phyloP scores from a whole-genome alignment of 1,284 basidiomycete species.

The Fomitopsis betulina region DNA sequence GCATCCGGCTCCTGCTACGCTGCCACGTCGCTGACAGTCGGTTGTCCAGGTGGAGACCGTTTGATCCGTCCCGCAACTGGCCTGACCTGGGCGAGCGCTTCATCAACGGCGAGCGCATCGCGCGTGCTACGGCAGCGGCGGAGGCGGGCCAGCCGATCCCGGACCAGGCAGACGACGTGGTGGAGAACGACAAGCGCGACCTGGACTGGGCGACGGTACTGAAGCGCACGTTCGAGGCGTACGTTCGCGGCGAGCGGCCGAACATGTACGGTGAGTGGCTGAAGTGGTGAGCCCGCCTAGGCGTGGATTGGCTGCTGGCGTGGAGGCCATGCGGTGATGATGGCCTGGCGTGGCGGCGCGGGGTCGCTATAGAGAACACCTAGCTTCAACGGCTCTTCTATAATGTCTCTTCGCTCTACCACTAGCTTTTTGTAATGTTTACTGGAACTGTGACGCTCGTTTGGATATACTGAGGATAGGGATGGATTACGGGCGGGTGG shows the following conservation, averaged over 20 bases:
- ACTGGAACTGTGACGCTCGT: constrained; percentile 7
- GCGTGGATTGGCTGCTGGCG: background rate
- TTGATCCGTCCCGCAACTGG: constrained; percentile 85
- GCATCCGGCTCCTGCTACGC: background rate
- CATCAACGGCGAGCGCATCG: constrained; percentile 62
- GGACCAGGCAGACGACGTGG: constrained; percentile 33
- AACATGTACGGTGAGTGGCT: constrained; percentile 93
- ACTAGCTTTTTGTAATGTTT: constrained; percentile 5
- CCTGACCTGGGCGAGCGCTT: constrained; percentile 87
- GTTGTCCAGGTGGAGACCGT: constrained; percentile 81
- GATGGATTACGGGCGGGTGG: background rate
- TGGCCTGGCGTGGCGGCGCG: background rate
- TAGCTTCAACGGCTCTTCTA: constrained; percentile 3
- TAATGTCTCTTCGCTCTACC: constrained; percentile 7
- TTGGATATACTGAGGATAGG: constrained; percentile 1
- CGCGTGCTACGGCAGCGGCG: constrained; percentile 34
- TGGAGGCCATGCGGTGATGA: background rate
- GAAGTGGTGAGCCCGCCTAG: constrained; percentile 43
- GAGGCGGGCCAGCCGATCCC: constrained; percentile 15
- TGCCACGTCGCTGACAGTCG: background rate
- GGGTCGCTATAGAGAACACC: constrained; percentile 6
- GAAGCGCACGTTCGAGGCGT: constrained; percentile 89
- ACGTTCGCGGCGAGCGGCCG: constrained; percentile 80
- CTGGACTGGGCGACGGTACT: constrained; percentile 87
- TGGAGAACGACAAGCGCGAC: constrained; percentile 61